Base-by-base conservation (phyloP, 805 yeast genomes). In the Limtongia smithiae region DNA sequence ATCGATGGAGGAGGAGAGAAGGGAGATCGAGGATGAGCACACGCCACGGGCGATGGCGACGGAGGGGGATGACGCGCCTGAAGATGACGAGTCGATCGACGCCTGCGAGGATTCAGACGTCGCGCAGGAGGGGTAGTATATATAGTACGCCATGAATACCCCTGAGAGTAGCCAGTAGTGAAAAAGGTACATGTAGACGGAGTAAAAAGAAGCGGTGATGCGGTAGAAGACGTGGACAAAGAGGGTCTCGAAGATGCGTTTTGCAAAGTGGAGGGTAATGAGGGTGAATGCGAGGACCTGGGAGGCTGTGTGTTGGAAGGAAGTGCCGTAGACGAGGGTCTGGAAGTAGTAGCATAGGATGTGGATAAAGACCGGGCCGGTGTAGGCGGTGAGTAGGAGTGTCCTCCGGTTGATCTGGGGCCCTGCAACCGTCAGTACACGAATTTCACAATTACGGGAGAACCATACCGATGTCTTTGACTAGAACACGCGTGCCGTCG, bases 161-260 rank as follows among this genome's bases (percentile, higher is more conserved):
- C 97, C 97, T 46, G 89, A 83, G 9, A 91, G 71, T n/a, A 86
- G 66, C 97, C 97, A 91, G 70, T 91, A 91, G 68, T 91, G 96
- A 57, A 78, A 72, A 31, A 87, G 81, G 72, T 93, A 91, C 70
- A 89, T 85, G 76, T 91, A 86, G 50, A 91, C 68, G 66, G 87
- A 85, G 66, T 80, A 78, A 40, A 85, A 63, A 4, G 97, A 97
- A 97, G 93, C 93, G 9, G 97, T 90, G 28, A 87, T 80, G 50
- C 81, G 73, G 24, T 95, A 84, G 65, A 91, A 91, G 55, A 77
- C 75, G 70, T 91, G 98, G 44, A 91, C 81, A 63, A 80, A 82
- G 17, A 84, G 55, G 3, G 96, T 88, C 69, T 91, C 98, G 56
- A 77, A 76, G 67, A 89, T 96, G 65, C 98, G 80, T 70, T 91